Base-by-base conservation (phyloP, 2,329 filamentous ascomycete species). In the Monosporascus sp. region DNA sequence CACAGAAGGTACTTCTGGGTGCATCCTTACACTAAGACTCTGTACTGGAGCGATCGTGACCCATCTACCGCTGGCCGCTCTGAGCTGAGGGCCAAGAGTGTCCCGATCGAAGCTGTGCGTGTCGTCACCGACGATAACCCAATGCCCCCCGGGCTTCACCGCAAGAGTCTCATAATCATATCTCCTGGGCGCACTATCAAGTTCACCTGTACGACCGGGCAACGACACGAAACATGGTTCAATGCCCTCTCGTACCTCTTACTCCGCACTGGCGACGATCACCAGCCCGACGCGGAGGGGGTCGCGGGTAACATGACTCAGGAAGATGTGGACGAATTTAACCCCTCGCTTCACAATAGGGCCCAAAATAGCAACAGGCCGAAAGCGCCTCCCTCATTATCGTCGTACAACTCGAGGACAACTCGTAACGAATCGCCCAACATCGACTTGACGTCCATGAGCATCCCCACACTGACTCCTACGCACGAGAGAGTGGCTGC, bases 1-100 rank as follows among this genome's bases (percentile, higher is more conserved):
- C 94, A 99, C 71, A 85, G 90, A 57, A 86, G 94, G 35, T 99
- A 97, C 78, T 99, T 99, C 80, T 99, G 94, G 94, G 90, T 99
- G 22, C 94, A 99, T 68, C 94, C 94, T 0, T 99, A 97, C 72
- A 99, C 93, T 3, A 84, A 92, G 49, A 97, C 93, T 5, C 72
- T 99, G 63, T 97, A 97, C 78, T 99, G 94, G 94, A 96, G 92
- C 68, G 89, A 96, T 60, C 81, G 86, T 51, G 92, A 97, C 68
- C 94, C 94, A 7, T 86, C 89, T 31, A 81, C 79, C 47, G 88
- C 87, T 47, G 89, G 89, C n/a, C 85, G 88, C 58, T 74, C 81
- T 11, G 89, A 97, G 72, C 75, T 93, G 52, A 79, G 77, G 63
- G 82, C 76, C 78, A 97, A 97, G 85, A 96, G 91, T 70, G 89